Conservation (phyloP, 441 rosid species). For the Jatropha podagrica region DNA sequence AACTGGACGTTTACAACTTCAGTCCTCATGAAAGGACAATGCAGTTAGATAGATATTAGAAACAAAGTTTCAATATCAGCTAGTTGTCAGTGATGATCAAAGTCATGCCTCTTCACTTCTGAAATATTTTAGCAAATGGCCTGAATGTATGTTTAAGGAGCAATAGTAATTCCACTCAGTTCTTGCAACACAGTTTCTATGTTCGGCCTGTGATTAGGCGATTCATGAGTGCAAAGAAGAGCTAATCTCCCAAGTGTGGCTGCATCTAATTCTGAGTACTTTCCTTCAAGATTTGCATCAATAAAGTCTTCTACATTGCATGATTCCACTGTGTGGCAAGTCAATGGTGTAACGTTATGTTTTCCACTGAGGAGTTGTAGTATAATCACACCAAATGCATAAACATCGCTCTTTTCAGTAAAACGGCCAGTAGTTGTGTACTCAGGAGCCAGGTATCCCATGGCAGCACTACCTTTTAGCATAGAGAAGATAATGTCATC, state of each 20-base stretch:
- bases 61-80: conserved; percentile 5
- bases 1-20: background rate
- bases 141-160: conserved; percentile 21
- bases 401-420: conserved; percentile 88
- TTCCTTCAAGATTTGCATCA: conserved; percentile 62
- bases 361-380: conserved; percentile 84
- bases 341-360: conserved; percentile 44
- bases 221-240: conserved; percentile 69
- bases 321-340: conserved; percentile 51
- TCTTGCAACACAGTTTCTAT: conserved; percentile 63
- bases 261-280: conserved; percentile 60
- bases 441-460: conserved; percentile 97
- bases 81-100: conserved; percentile 22
- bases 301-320: conserved; percentile 52
- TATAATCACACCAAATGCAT: conserved; percentile 75
- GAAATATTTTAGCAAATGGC: background rate
- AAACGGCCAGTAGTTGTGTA: conserved; percentile 84
- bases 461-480: conserved; percentile 93
- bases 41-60: conserved; percentile 20
- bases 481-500: conserved; percentile 86
- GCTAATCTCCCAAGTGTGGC: conserved; percentile 61
- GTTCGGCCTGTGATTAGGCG: conserved; percentile 65
- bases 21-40: conserved; percentile 13
- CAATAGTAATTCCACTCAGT: conserved; percentile 33
- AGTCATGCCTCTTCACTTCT: conserved; percentile 17